Percentiles rank a stretch among this genome's conserved stretches.
Conservation (phyloP, 345 rosid genomes). For the Lenwebbia sp. region DNA sequence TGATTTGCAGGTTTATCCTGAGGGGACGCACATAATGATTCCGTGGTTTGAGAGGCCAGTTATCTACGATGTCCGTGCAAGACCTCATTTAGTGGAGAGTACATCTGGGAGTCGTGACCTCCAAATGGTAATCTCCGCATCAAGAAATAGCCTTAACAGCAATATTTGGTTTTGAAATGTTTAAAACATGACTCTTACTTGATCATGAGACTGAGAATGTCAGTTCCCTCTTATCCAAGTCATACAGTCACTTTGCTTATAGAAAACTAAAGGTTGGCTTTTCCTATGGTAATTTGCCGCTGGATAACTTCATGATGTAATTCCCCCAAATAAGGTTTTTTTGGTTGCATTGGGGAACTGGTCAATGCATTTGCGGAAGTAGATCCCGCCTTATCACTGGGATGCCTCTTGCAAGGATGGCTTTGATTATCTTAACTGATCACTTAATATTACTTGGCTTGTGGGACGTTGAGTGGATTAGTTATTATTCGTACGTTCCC, state of each 20-base stretch:
- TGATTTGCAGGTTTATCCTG: slow-evolving; percentile 67
- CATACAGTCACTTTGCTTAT: background rate
- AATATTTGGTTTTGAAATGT: background rate
- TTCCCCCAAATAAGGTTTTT: background rate
- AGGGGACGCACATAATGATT: slow-evolving; percentile 84
- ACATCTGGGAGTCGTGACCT: slow-evolving; percentile 95
- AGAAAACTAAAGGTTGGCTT: background rate
- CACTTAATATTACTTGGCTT: background rate
- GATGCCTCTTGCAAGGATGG: background rate
- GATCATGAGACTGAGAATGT: background rate
- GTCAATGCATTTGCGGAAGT: background rate
- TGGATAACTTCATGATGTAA: background rate
- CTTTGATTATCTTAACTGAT: background rate
- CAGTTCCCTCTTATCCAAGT: background rate
- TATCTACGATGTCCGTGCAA: slow-evolving; percentile 88
- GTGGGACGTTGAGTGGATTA: background rate
- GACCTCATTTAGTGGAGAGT: slow-evolving; percentile 86
- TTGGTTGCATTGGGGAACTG: background rate
- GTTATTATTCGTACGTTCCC: background rate
- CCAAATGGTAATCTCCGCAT: slow-evolving; percentile 50
- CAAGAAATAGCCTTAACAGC: background rate
- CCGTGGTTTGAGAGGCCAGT: slow-evolving; percentile 93
- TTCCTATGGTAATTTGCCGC: background rate
- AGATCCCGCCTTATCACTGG: background rate
- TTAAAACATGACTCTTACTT: background rate